These are phyloP conservation scores for Penicillium occitanis DNA, from an alignment of 2,329 filamentous ascomycete species.

Conservation along the genomic window DNA sequence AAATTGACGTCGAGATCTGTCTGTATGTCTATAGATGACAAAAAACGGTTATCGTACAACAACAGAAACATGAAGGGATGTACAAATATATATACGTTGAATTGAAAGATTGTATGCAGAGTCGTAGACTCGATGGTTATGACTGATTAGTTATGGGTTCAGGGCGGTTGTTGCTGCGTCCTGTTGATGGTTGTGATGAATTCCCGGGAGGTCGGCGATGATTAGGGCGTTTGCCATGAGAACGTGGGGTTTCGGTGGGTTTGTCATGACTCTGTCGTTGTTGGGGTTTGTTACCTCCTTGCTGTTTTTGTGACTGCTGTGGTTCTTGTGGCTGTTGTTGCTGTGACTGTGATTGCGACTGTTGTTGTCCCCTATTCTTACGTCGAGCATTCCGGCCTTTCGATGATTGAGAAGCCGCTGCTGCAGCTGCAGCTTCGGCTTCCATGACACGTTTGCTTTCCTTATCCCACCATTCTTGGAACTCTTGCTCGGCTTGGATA, in stretches of 20 bases:
- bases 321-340: neutral
- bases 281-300: neutral
- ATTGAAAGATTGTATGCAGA: neutral
- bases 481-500: conserved; percentile 95
- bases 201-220: conserved; percentile 14
- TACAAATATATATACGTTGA: conserved; percentile 9
- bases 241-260: neutral
- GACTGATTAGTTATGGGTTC: neutral
- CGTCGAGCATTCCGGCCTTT: conserved; percentile 17
- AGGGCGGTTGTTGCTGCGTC: neutral
- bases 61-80: neutral
- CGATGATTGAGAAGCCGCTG: conserved; percentile 19
- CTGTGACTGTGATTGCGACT: neutral
- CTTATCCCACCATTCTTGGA: conserved; percentile 65
- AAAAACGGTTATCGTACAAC: neutral
- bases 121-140: neutral
- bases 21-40: neutral
- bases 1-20: neutral
- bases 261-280: conserved; percentile 3
- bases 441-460: conserved; percentile 41
- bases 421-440: conserved; percentile 27
- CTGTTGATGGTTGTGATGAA: neutral
- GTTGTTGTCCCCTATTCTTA: conserved; percentile 15
- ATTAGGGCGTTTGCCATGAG: conserved; percentile 4
- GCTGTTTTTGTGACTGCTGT: neutral